Base-by-base conservation (phyloP, 345 rosid species). In the Salix purpurea region DNA sequence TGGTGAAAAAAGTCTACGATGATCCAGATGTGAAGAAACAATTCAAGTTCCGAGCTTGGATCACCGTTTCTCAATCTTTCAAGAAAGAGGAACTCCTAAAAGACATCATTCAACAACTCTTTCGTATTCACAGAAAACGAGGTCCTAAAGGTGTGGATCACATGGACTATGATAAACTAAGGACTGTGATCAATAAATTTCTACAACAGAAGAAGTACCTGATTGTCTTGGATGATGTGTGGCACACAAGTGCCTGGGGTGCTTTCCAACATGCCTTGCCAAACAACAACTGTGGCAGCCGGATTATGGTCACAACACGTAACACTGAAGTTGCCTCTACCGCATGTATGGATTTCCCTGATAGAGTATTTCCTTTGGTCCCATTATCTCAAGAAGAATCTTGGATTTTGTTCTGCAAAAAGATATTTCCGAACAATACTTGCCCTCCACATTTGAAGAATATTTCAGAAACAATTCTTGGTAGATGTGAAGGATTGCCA, bases 301-400 rank as follows among this genome's bases (percentile, higher is more conserved):
- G 85, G 65, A 9, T 82, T 7, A 70, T 82, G 77, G 73, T 82
- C 50, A 82, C 85, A 3, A 82, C 85, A 5, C 73, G 82, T 19
- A 32, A 72, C 28, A 68, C 40, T 48, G 68, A 61, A 12, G 42
- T 82, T 24, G 79, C 85, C 12, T 78, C 52, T 14, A 64, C 84
- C n/a, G 67, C 81, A 0, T 36, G 69, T 28, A 72, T 24, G 13
- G 77, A 78, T 36, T 72, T 54, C 10, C 32, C 34, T 4, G 85
- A 77, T 9, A 36, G 30, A 28, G 69, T 78, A 39, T 79, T 71
- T 36, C 32, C 61, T 9, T 34, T 78, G 71, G 26, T 67, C 48
- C 82, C 81, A 16, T 46, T 74, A 64, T 9, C 46, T 32, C 46
- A 28, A 4, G 76, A 70, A 67, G 66, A 78, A 9, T 82, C 76